Evolutionary conservation across 140 eudicot species (phyloP).

Genomic region (Anethum foeniculum): DNA sequence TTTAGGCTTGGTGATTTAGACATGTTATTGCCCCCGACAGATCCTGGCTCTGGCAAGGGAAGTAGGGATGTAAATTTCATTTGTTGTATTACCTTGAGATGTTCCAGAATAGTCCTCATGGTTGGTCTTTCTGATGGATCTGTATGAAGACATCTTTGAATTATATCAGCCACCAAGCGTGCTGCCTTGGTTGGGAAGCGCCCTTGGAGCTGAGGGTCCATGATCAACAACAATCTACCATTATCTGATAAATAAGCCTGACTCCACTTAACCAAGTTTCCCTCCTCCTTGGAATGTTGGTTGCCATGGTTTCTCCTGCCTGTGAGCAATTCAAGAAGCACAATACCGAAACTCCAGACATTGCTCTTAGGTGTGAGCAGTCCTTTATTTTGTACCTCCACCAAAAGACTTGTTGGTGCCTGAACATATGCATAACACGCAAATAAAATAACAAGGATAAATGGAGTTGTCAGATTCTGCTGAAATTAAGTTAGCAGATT

Average conservation of each 20-base stretch:
- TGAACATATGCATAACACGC: constrained; percentile 21
- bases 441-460: neutral
- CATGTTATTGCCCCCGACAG: constrained; percentile 56
- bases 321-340: constrained; percentile 80
- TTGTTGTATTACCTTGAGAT: constrained; percentile 63
- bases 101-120: constrained; percentile 75
- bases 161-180: constrained; percentile 73
- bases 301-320: constrained; percentile 78
- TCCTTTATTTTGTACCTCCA: constrained; percentile 84
- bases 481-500: neutral
- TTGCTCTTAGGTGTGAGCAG: constrained; percentile 86
- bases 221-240: constrained; percentile 66
- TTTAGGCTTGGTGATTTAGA: constrained; percentile 64
- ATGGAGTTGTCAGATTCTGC: neutral
- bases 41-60: constrained; percentile 84
- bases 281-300: constrained; percentile 35
- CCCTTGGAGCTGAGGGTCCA: constrained; percentile 91
- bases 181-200: constrained; percentile 78
- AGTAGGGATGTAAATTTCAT: constrained; percentile 62
- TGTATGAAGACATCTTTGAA: constrained; percentile 77
- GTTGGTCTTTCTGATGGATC: constrained; percentile 95
- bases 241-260: constrained; percentile 81
- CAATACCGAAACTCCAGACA: constrained; percentile 93
- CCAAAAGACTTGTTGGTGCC: constrained; percentile 77
- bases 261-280: constrained; percentile 86